phyloP scores from a whole-genome alignment of 352 stramenopile species.

The Pythium plurisporium region DNA sequence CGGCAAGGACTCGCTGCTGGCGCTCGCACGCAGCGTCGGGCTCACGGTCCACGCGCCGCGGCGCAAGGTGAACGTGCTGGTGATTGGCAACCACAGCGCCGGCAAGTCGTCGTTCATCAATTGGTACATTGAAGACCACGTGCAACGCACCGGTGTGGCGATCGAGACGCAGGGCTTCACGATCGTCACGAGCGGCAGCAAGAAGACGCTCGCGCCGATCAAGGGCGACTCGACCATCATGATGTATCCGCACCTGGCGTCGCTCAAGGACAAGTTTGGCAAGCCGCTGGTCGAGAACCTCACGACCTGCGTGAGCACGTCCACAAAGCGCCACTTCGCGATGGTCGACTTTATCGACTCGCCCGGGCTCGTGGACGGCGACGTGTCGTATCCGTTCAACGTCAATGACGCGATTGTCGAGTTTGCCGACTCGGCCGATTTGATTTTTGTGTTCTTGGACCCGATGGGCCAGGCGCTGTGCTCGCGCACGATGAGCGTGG shows the following conservation, averaged over 20 bases:
- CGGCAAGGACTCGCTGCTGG: slow-evolving; percentile 22
- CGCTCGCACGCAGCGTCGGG: slow-evolving; percentile 30
- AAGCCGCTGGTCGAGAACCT: slow-evolving; percentile 62
- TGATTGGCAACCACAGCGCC: slow-evolving; percentile 73
- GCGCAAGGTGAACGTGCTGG: slow-evolving; percentile 63
- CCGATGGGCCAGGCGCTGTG: slow-evolving; percentile 58
- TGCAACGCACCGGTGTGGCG: slow-evolving; percentile 55
- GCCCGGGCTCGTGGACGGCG: slow-evolving; percentile 58
- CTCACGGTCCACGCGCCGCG: slow-evolving; percentile 41
- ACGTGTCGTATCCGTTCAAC: slow-evolving; percentile 67
- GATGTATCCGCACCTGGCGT: slow-evolving; percentile 52
- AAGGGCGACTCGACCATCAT: slow-evolving; percentile 61
- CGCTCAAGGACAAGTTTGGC: slow-evolving; percentile 47
- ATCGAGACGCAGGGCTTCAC: slow-evolving; percentile 71
- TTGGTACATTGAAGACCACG: slow-evolving; percentile 56
- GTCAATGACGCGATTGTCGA: slow-evolving; percentile 55
- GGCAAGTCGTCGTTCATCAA: slow-evolving; percentile 78
- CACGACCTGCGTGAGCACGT: slow-evolving; percentile 51
- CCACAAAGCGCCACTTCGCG: slow-evolving; percentile 41
- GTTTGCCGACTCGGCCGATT: slow-evolving; percentile 45
- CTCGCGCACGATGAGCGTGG: slow-evolving; percentile 69
- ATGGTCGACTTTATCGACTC: slow-evolving; percentile 76
- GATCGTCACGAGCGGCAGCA: slow-evolving; percentile 52
- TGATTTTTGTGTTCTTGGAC: slow-evolving; percentile 72
- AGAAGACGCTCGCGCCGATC: slow-evolving; percentile 51